Evolutionary conservation across 768 basidiomycete genomes (phyloP).

Genomic region (Lactifluus hygrophoroides): DNA sequence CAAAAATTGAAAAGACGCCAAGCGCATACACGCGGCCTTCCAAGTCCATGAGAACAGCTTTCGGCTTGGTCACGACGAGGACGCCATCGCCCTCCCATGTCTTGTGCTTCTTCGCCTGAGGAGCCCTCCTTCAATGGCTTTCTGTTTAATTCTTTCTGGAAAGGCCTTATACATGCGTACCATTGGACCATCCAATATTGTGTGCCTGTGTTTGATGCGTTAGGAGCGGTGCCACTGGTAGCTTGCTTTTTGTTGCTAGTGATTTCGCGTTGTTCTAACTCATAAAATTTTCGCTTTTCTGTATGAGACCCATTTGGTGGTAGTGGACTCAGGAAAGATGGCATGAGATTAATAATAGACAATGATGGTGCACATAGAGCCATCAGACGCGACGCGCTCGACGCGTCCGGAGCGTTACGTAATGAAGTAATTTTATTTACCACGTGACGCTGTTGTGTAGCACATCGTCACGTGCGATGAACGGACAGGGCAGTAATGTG

Average conservation of each 20-base stretch:
- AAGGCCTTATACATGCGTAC: slow-evolving; percentile 28
- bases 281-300: slow-evolving; percentile 23
- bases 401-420: background rate
- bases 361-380: background rate
- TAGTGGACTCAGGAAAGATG: slow-evolving; percentile 13
- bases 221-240: slow-evolving; percentile 1
- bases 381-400: slow-evolving; percentile 11
- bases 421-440: background rate
- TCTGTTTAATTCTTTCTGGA: background rate
- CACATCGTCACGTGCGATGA: no score
- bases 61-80: slow-evolving; percentile 39
- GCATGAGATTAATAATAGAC: slow-evolving; percentile 3
- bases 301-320: background rate
- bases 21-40: slow-evolving; percentile 55
- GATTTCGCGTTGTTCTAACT: slow-evolving; percentile 13
- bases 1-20: background rate
- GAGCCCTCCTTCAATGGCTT: slow-evolving; percentile 42
- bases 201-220: slow-evolving; percentile 24
- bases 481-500: no score
- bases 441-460: no score
- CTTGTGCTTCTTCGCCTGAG: slow-evolving; percentile 75
- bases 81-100: slow-evolving; percentile 84
- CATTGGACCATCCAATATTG: slow-evolving; percentile 76
- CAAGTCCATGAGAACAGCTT: slow-evolving; percentile 46
- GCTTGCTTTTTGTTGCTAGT: slow-evolving; percentile 22